phyloP scores from a whole-genome alignment of 2,329 filamentous ascomycete genomes.

The Davidsoniella neocaledoniae region DNA sequence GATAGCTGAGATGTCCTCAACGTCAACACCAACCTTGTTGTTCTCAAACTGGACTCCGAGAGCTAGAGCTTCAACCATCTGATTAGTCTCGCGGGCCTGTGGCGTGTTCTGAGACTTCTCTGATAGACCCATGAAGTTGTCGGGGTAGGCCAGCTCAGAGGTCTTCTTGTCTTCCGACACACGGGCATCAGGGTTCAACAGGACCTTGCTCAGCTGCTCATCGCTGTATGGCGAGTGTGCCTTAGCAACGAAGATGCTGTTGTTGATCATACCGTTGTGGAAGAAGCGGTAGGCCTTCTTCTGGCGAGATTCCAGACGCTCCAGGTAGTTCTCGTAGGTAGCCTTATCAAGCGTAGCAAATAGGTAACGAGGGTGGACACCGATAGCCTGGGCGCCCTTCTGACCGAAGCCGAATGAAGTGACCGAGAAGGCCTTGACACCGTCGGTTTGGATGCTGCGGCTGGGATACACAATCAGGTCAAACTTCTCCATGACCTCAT shows the following conservation, averaged over 20 bases:
- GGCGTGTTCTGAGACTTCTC: slow-evolving; percentile 34
- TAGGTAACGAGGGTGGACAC: slow-evolving; percentile 90
- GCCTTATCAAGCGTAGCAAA: slow-evolving; percentile 83
- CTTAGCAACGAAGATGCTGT: slow-evolving; percentile 95
- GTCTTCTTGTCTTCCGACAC: slow-evolving; percentile 78
- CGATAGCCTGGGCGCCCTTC: slow-evolving; percentile 94
- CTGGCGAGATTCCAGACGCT: slow-evolving; percentile 80
- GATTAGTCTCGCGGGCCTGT: slow-evolving; percentile 46
- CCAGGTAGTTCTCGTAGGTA: slow-evolving; percentile 65
- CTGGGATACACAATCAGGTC: slow-evolving; percentile 97
- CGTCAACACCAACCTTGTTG: slow-evolving; percentile 82
- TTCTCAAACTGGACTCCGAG: slow-evolving; percentile 43
- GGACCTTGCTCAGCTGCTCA: slow-evolving; percentile 68
- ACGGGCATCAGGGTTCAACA: slow-evolving; percentile 85
- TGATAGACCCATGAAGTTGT: slow-evolving; percentile 49
- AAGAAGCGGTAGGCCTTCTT: slow-evolving; percentile 99
- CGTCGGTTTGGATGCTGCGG: slow-evolving; percentile 89
- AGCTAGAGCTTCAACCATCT: slow-evolving; percentile 63
- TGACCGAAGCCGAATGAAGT: slow-evolving; percentile 99
- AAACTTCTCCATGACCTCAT: slow-evolving; percentile 91
- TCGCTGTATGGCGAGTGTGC: slow-evolving; percentile 77
- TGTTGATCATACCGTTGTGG: slow-evolving; percentile 97
- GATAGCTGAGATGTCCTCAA: slow-evolving; percentile 74
- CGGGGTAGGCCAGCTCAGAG: slow-evolving; percentile 55
- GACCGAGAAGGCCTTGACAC: slow-evolving; percentile 95